phyloP scores from a whole-genome alignment of 768 basidiomycete genomes.

The Amanita molliuscula region DNA sequence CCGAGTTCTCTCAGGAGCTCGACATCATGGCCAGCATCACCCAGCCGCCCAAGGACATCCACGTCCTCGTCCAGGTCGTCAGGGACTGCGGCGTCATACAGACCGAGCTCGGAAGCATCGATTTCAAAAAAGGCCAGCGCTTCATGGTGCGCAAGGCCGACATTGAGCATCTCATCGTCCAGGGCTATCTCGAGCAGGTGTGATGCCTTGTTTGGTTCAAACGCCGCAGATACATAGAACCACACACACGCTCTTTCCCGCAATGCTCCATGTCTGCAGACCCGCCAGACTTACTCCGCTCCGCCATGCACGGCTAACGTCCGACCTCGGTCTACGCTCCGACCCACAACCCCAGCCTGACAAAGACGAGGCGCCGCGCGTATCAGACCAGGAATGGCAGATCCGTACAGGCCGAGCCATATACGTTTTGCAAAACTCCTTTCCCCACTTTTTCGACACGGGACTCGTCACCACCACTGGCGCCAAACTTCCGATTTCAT shows the following conservation, averaged over 20 bases:
- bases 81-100: constrained; percentile 87
- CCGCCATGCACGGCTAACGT: constrained; percentile 6
- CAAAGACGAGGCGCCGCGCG: constrained; percentile 15
- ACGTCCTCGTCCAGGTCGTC: constrained; percentile 80
- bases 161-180: constrained; percentile 89
- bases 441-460: constrained; percentile 60
- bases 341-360: constrained; percentile 21
- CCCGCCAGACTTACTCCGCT: background rate
- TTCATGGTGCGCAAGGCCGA: constrained; percentile 84
- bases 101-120: constrained; percentile 84
- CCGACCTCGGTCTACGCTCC: constrained; percentile 25
- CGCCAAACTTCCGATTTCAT: background rate
- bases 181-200: constrained; percentile 88
- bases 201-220: background rate
- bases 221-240: background rate
- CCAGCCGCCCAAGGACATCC: constrained; percentile 80
- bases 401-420: constrained; percentile 71
- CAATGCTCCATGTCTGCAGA: constrained; percentile 15
- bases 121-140: constrained; percentile 83
- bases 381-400: constrained; percentile 72
- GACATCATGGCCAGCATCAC: constrained; percentile 81
- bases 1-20: constrained; percentile 76
- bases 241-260: constrained; percentile 5
- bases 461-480: constrained; percentile 48
- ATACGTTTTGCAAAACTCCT: constrained; percentile 54